These are phyloP conservation scores for Samsoniella hepiali DNA, from an alignment of 2,329 filamentous ascomycete species.

Conservation along the genomic window DNA sequence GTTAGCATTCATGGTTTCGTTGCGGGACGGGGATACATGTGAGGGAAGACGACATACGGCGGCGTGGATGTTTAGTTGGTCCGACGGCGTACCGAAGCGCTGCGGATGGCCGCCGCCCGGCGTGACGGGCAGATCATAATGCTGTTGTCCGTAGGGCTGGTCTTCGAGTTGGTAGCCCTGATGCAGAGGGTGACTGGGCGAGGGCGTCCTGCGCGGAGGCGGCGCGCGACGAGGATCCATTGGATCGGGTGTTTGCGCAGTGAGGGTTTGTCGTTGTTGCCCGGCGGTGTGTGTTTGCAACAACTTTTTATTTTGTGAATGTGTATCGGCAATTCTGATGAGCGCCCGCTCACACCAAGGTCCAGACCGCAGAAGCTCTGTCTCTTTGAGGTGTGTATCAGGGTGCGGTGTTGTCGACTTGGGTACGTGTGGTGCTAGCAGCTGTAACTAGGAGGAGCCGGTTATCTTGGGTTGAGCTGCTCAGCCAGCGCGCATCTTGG, in stretches of 20 bases:
- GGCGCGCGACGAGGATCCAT: slow-evolving; percentile 24
- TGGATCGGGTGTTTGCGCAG: slow-evolving; percentile 9
- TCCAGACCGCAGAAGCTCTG: no score
- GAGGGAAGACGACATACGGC: slow-evolving; percentile 57
- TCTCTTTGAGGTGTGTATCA: no score
- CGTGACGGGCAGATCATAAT: slow-evolving; percentile 27
- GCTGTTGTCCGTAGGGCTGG: slow-evolving; percentile 58
- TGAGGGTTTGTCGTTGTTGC: background rate
- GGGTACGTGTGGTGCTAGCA: no score
- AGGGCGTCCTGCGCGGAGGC: slow-evolving; percentile 63
- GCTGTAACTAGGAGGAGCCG: no score
- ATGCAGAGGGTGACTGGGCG: slow-evolving; percentile 69
- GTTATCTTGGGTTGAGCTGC: background rate
- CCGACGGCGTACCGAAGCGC: slow-evolving; percentile 59
- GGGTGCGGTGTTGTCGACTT: no score
- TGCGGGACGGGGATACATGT: background rate
- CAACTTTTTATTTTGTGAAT: no score
- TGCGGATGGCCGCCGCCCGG: slow-evolving; percentile 21
- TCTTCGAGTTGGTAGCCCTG: slow-evolving; percentile 82
- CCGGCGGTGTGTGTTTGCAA: no score
- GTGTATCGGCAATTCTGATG: no score
- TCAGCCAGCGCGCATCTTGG: background rate
- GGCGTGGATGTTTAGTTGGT: slow-evolving; percentile 78
- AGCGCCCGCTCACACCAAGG: no score
- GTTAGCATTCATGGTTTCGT: slow-evolving; percentile 2